phyloP scores from a whole-genome alignment of 345 rosid genomes.

The Viola odorata region DNA sequence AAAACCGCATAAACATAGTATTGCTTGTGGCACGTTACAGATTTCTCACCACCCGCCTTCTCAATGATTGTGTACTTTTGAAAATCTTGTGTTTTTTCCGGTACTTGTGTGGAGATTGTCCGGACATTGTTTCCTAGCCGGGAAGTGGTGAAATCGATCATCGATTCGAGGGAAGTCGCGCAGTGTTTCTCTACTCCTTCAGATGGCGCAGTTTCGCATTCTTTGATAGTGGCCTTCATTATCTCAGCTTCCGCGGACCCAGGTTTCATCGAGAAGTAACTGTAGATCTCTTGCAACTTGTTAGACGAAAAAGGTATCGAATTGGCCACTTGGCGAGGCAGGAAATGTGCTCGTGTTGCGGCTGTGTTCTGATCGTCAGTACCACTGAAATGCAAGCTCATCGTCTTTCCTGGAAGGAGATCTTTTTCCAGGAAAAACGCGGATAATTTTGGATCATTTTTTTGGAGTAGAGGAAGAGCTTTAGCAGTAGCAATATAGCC shows the following conservation, averaged over 20 bases:
- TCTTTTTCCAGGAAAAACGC: slow-evolving; percentile 84
- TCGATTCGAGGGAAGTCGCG: slow-evolving; percentile 75
- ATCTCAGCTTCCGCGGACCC: slow-evolving; percentile 58
- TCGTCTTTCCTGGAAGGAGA: slow-evolving; percentile 40
- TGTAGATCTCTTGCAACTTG: slow-evolving; percentile 45
- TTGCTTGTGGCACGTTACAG: slow-evolving; percentile 85
- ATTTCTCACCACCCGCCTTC: slow-evolving; percentile 31
- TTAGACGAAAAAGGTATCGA: slow-evolving; percentile 66
- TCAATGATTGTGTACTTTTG: slow-evolving; percentile 45
- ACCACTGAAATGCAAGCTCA: slow-evolving; percentile 60
- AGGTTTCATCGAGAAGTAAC: slow-evolving; percentile 43
- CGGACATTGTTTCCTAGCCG: slow-evolving; percentile 51
- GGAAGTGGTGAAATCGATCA: slow-evolving; percentile 67
- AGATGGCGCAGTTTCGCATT: slow-evolving; percentile 55
- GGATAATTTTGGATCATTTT: slow-evolving; percentile 49
- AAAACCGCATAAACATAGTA: slow-evolving; percentile 69
- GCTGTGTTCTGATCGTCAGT: slow-evolving; percentile 30
- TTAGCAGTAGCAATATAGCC: slow-evolving; percentile 54
- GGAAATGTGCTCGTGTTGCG: no score
- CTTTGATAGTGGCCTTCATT: slow-evolving; percentile 32
- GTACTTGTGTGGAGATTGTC: slow-evolving; percentile 63
- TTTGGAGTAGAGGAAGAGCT: slow-evolving; percentile 53
- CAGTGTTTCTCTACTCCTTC: slow-evolving; percentile 74
- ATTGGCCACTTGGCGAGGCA: slow-evolving; percentile 56
- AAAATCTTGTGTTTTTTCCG: slow-evolving; percentile 26